Evolutionary conservation across 2,329 filamentous ascomycete species (phyloP), one percentile per base, ranked within the genome.

Genomic region (Arthrobotrys musiformis): DNA sequence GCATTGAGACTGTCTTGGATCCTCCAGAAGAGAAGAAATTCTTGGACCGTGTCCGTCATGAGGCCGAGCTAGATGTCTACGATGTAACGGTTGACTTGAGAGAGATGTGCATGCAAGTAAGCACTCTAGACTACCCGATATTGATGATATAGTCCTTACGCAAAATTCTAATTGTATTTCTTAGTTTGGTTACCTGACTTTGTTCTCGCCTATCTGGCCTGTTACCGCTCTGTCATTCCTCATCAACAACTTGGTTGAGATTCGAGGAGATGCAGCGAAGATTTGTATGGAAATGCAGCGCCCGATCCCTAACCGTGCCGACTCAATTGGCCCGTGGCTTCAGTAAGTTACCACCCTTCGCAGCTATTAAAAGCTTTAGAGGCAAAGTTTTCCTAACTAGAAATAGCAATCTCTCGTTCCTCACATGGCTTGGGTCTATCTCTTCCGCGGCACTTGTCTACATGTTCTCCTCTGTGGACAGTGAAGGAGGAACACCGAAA

Each of bases 201-300:
- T 98, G 8, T 98, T 98, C 83, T 95, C 93, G 0, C 92, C 95
- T 1, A 90, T 97, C 67, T 99, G 95, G 95, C 95, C 95, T 0
- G 86, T 98, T n/a, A 94, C 94, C 0, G 91, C 92, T 1, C 87
- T 93, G 70, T 94, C 92, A 0, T 98, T 98, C 85, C 85, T 98
- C 11, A 86, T 95, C 83, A 98, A 98, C 85, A 96, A 98, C 85
- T 98, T 94, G 93, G 86, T 99, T 70, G 95, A 98, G 83, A 88
- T 98, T 42, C 92, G 95, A 46, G 93, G 93, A 0, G 95, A 99
- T 82, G 94, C 94, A 1, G 88, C 97, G 85, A 99, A 99, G 84
- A 97, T 98, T 81, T 93, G 93, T 69, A 87, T 93, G 56, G 91
- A 94, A 83, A 94, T 93, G 86, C 91, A 94, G 81, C 90, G 95